phyloP scores from a whole-genome alignment of 2,329 filamentous ascomycete genomes.

The Calonectria hongkongensis region DNA sequence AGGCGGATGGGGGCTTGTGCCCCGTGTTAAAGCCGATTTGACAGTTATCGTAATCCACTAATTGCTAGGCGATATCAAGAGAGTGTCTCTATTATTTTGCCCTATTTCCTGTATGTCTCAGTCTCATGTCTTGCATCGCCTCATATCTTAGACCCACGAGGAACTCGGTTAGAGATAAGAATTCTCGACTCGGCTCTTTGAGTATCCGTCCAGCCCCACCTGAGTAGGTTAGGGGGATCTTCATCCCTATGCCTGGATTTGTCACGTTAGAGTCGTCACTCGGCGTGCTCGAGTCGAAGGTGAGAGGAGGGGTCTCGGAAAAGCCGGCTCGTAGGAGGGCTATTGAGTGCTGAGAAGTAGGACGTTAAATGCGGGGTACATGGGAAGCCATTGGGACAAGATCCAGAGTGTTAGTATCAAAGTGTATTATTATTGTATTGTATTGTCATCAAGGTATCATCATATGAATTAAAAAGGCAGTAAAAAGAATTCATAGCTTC shows the following conservation, averaged over 20 bases:
- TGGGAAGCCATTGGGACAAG: not conserved
- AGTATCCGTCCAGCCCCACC: not conserved
- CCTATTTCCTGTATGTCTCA: slow-evolving; percentile 4
- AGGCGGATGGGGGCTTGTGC: too few relatives aligned
- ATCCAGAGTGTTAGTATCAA: not conserved
- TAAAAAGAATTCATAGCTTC: not conserved
- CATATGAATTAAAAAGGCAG: not conserved
- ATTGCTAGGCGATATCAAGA: too few relatives aligned
- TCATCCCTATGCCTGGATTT: not conserved
- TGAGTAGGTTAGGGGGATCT: not conserved
- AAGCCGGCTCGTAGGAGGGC: not conserved
- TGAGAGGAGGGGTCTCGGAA: not conserved
- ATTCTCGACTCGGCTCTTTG: not conserved
- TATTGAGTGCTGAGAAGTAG: too few relatives aligned
- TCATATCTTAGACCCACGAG: not conserved
- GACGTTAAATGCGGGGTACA: not conserved
- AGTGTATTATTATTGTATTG: not conserved
- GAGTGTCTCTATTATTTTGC: not conserved
- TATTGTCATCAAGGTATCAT: slow-evolving; percentile 15
- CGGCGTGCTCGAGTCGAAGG: not conserved
- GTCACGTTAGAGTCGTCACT: not conserved
- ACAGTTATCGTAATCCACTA: too few relatives aligned
- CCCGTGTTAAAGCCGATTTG: too few relatives aligned
- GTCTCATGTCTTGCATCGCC: not conserved
- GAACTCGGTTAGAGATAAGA: not conserved